Conservation (phyloP, 805 yeast species). For the Cyberlindnera mycetangii region DNA sequence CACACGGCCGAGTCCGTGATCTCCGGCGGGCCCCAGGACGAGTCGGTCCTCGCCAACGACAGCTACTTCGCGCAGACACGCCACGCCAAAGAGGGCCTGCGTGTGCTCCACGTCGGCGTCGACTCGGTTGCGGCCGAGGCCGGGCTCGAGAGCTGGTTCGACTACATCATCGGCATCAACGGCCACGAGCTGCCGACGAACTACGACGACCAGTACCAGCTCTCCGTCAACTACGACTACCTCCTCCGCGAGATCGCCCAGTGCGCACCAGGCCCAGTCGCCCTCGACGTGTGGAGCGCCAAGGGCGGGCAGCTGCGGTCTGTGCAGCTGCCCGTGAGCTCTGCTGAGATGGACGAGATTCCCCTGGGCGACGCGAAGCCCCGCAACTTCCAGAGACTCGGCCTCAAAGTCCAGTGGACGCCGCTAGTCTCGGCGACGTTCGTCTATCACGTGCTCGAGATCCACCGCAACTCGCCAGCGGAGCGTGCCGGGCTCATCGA, state of each 20-base stretch:
- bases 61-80: conserved; percentile 28
- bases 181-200: conserved; percentile 54
- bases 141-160: conserved; percentile 84
- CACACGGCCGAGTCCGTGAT: conserved; percentile 33
- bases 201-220: conserved; percentile 32
- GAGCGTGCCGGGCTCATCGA: conserved; percentile 79
- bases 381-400: conserved; percentile 48
- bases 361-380: conserved; percentile 26
- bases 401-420: conserved; percentile 72
- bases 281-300: conserved; percentile 77
- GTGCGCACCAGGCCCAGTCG: conserved; percentile 39
- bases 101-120: conserved; percentile 49
- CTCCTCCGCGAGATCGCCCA: conserved; percentile 42
- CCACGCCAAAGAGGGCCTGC: conserved; percentile 45
- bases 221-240: conserved; percentile 42
- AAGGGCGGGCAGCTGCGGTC: conserved; percentile 67
- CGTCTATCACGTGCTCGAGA: conserved; percentile 82
- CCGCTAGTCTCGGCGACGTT: conserved; percentile 72
- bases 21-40: conserved; percentile 27
- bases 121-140: conserved; percentile 45
- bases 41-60: conserved; percentile 24
- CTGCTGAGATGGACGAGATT: conserved; percentile 31
- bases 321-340: conserved; percentile 34
- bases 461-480: conserved; percentile 78
- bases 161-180: conserved; percentile 77